phyloP scores from a whole-genome alignment of 1,284 basidiomycete species.

The Irpex rosettiformis region DNA sequence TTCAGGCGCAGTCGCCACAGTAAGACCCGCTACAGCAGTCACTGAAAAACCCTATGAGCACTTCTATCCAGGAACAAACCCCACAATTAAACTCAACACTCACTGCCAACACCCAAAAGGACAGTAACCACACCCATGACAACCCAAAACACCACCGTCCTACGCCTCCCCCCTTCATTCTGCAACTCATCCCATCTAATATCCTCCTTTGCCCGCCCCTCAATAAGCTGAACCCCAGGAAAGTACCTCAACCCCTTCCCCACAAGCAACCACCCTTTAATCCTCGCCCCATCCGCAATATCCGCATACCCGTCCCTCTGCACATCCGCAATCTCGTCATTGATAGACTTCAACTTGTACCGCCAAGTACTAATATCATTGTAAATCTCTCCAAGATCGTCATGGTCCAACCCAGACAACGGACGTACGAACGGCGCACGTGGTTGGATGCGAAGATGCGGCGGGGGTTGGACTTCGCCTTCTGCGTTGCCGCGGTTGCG shows the following conservation, averaged over 20 bases:
- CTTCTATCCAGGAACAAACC: slow-evolving; percentile 3
- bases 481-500: slow-evolving; percentile 27
- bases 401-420: slow-evolving; percentile 61
- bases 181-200: slow-evolving; percentile 77
- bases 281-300: slow-evolving; percentile 62
- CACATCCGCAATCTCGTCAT: slow-evolving; percentile 60
- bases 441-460: slow-evolving; percentile 66
- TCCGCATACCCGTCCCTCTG: slow-evolving; percentile 65
- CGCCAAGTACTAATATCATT: slow-evolving; percentile 66
- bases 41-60: slow-evolving; percentile 40
- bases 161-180: slow-evolving; percentile 43
- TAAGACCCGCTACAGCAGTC: slow-evolving; percentile 64
- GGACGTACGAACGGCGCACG: slow-evolving; percentile 70
- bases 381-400: slow-evolving; percentile 62
- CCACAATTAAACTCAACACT: slow-evolving; percentile 30
- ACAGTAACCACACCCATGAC: slow-evolving; percentile 47
- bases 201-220: slow-evolving; percentile 77
- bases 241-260: slow-evolving; percentile 64
- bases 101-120: slow-evolving; percentile 57
- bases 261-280: slow-evolving; percentile 76
- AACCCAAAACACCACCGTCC: slow-evolving; percentile 50
- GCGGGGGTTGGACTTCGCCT: slow-evolving; percentile 43
- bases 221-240: slow-evolving; percentile 64
- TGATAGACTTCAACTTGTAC: slow-evolving; percentile 66
- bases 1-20: slow-evolving; percentile 65